These are phyloP conservation scores for Penicillium sp. DNA, from an alignment of 2,329 filamentous ascomycete species.

Conservation along the genomic window DNA sequence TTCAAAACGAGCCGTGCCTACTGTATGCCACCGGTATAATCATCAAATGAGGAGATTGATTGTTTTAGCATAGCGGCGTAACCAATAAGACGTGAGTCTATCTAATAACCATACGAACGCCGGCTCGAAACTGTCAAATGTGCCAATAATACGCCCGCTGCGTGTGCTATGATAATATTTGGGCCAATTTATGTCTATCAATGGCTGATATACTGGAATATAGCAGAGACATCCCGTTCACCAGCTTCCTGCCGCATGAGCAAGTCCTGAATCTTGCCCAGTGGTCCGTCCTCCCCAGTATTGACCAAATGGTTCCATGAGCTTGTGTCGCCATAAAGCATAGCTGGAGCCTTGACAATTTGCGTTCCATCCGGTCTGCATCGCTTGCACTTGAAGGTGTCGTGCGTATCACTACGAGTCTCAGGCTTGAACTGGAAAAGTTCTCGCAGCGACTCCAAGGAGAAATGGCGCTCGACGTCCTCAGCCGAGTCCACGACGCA, in stretches of 20 bases:
- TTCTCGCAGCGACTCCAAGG: slow-evolving; percentile 83
- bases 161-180: background rate
- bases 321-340: slow-evolving; percentile 96
- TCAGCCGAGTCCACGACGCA: slow-evolving; percentile 96
- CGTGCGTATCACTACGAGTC: slow-evolving; percentile 91
- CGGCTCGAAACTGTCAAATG: background rate
- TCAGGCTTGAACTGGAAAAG: slow-evolving; percentile 87
- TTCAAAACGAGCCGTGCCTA: too few relatives aligned
- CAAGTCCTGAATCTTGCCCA: slow-evolving; percentile 86
- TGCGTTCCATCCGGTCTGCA: slow-evolving; percentile 88
- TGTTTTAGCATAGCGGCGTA: background rate
- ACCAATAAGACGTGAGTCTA: background rate
- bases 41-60: background rate
- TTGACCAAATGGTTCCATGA: slow-evolving; percentile 99
- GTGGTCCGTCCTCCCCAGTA: slow-evolving; percentile 62
- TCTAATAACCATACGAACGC: background rate
- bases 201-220: slow-evolving; percentile 99
- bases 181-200: slow-evolving; percentile 33
- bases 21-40: background rate
- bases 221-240: slow-evolving; percentile 80
- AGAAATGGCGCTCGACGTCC: slow-evolving; percentile 96
- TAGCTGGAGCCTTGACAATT: slow-evolving; percentile 84
- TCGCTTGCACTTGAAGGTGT: slow-evolving; percentile 97
- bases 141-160: background rate
- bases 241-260: slow-evolving; percentile 81